These are phyloP conservation scores for Plasmopara halstedii DNA, from an alignment of 352 stramenopile species.

Conservation along the genomic window DNA sequence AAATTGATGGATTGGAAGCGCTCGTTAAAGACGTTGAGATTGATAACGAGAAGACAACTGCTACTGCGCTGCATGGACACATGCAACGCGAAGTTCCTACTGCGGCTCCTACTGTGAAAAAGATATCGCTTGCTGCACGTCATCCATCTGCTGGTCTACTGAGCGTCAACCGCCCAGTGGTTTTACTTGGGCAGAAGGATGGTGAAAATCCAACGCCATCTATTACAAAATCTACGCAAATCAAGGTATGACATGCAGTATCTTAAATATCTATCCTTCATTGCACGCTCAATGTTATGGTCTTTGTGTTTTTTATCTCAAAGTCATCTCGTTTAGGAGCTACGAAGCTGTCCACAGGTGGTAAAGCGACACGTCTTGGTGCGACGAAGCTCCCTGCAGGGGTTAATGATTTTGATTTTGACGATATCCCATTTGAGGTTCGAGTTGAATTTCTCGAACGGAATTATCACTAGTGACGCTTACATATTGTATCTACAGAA, in stretches of 20 bases:
- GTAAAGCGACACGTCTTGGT: conserved; percentile 46
- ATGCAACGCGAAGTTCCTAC: conserved; percentile 36
- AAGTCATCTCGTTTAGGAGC: conserved; percentile 25
- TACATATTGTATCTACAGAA: conserved; percentile 34
- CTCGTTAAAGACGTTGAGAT: conserved; percentile 74
- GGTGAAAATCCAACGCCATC: conserved; percentile 35
- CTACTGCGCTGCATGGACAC: conserved; percentile 33
- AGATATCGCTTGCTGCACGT: conserved; percentile 8
- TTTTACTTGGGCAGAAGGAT: conserved; percentile 50
- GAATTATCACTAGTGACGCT: background rate
- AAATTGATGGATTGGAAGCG: conserved; percentile 67
- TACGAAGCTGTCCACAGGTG: conserved; percentile 28
- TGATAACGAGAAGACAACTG: conserved; percentile 23
- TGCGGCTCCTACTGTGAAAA: conserved; percentile 12
- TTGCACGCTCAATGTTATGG: background rate
- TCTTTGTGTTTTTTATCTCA: background rate
- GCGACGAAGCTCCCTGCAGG: conserved; percentile 73
- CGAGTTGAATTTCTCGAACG: background rate
- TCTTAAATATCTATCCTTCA: conserved; percentile 22
- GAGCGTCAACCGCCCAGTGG: conserved; percentile 56
- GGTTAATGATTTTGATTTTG: conserved; percentile 78
- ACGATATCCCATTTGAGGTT: conserved; percentile 83
- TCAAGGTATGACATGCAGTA: conserved; percentile 45
- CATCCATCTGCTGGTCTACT: conserved; percentile 30
- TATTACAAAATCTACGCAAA: conserved; percentile 27